Evolutionary conservation across 2,329 filamentous ascomycete species (phyloP).

Genomic region (Trichoderma arundinaceum): DNA sequence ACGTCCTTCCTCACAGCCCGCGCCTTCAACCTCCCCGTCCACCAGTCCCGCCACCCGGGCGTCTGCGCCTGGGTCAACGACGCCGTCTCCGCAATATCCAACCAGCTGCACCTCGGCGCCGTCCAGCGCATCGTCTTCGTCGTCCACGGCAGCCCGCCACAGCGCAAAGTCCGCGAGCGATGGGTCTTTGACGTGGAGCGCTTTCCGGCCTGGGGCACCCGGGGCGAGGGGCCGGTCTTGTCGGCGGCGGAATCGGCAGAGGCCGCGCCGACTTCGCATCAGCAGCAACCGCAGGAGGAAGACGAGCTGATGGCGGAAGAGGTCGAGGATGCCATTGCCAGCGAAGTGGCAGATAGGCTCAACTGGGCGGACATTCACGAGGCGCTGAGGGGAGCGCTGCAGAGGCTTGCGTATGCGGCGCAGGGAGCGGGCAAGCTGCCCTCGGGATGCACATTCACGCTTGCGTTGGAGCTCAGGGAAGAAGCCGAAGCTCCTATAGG

Average conservation of each 20-base stretch:
- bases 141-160: slow-evolving; percentile 48
- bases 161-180: slow-evolving; percentile 58
- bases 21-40: slow-evolving; percentile 83
- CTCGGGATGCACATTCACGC: slow-evolving; percentile 71
- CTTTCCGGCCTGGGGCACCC: slow-evolving; percentile 50
- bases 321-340: slow-evolving; percentile 41
- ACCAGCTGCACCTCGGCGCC: slow-evolving; percentile 67
- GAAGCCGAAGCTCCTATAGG: slow-evolving; percentile 63
- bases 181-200: slow-evolving; percentile 64
- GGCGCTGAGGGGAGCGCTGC: slow-evolving; percentile 71
- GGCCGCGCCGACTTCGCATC: neutral
- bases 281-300: slow-evolving; percentile 34
- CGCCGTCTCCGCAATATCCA: slow-evolving; percentile 73
- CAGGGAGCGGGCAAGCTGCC: slow-evolving; percentile 64
- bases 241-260: neutral
- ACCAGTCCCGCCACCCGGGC: slow-evolving; percentile 83
- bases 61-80: slow-evolving; percentile 87
- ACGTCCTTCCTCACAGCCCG: slow-evolving; percentile 78
- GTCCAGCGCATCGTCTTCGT: slow-evolving; percentile 57
- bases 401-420: slow-evolving; percentile 64
- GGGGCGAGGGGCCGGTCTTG: neutral
- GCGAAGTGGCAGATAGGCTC: slow-evolving; percentile 41
- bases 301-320: slow-evolving; percentile 34
- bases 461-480: slow-evolving; percentile 75
- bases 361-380: slow-evolving; percentile 70